Base-by-base conservation (phyloP, 805 yeast species). In the Nakazawaea populi region DNA sequence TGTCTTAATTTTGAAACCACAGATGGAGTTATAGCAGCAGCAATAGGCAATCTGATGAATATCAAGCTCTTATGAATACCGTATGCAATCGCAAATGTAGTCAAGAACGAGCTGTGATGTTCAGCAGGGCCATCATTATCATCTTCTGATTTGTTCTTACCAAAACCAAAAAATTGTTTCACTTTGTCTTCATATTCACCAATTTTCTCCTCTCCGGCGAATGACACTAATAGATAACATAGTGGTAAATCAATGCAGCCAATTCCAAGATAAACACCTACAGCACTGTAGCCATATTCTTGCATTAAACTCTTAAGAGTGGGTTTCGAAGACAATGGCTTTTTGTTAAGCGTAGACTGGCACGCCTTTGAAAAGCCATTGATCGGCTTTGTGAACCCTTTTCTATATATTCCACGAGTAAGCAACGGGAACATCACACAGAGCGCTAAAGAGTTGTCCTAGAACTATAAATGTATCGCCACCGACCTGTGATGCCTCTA, bases 11-110 rank as follows among this genome's bases (percentile, higher is more conserved):
- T 62, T 48, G 67, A 72, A 5, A 89, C 96, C 2, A 89, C 75
- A 1, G 80, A 63, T 5, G 99, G 99, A 0, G 97, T 90, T 10
- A 91, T 77, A 2, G 96, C 96, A 0, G 97, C 97, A 0, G 97
- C 86, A 32, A 89, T 66, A 11, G 99, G 99, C 5, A 94, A 71
- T 55, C 99, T 77, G 41, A 94, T 77, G 54, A 92, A 80, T 28
- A 92, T 78, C 55, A 94, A 74, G 4, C 91, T 80, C 70, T 94
- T 94, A 72, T 94, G 98, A 44, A 94, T 71, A 2, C 96, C 96
- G 64, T 94, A 94, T 0, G 98, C 98, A 48, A 94, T 77, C 10
- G 87, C 83, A 58, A 89, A 81, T 66, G 92, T 97, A 0, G 97
- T 86, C 75, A 88, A 63, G 62, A 89, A 64, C 51, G 83, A 41